Conservation (phyloP, 805 yeast species). For the Kuraishia piskuri region DNA sequence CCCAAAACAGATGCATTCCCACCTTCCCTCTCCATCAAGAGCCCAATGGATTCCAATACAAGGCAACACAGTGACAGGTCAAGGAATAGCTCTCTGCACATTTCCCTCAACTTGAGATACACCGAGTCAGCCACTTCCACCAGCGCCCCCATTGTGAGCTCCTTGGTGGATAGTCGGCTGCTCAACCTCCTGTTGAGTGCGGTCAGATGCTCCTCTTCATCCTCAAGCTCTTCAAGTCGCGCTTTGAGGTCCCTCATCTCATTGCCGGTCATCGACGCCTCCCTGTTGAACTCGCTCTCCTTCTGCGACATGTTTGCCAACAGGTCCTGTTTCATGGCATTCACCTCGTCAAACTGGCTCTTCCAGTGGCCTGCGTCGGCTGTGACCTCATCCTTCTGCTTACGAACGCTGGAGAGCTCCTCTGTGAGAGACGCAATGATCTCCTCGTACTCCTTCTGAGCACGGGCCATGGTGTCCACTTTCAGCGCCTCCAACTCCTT, state of each 20-base stretch:
- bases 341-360: slow-evolving; percentile 16
- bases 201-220: slow-evolving; percentile 30
- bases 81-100: slow-evolving; percentile 28
- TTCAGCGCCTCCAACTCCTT: not conserved
- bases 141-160: slow-evolving; percentile 13
- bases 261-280: slow-evolving; percentile 37
- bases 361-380: slow-evolving; percentile 8
- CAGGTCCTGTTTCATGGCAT: slow-evolving; percentile 49
- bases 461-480: not conserved
- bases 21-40: slow-evolving; percentile 45
- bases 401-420: slow-evolving; percentile 12
- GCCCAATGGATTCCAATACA: slow-evolving; percentile 68
- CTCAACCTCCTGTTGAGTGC: slow-evolving; percentile 31
- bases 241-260: slow-evolving; percentile 39
- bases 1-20: slow-evolving; percentile 17
- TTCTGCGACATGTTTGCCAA: slow-evolving; percentile 60
- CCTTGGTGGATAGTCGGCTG: slow-evolving; percentile 15
- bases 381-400: slow-evolving; percentile 15
- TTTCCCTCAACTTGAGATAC: slow-evolving; percentile 29
- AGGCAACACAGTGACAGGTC: slow-evolving; percentile 42
- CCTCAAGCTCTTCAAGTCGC: slow-evolving; percentile 42
- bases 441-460: not conserved
- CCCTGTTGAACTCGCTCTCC: slow-evolving; percentile 49
- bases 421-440: not conserved
- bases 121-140: slow-evolving; percentile 14